Base-by-base conservation (phyloP, 2,329 filamentous ascomycete genomes). In the Colletotrichum kahawae region DNA sequence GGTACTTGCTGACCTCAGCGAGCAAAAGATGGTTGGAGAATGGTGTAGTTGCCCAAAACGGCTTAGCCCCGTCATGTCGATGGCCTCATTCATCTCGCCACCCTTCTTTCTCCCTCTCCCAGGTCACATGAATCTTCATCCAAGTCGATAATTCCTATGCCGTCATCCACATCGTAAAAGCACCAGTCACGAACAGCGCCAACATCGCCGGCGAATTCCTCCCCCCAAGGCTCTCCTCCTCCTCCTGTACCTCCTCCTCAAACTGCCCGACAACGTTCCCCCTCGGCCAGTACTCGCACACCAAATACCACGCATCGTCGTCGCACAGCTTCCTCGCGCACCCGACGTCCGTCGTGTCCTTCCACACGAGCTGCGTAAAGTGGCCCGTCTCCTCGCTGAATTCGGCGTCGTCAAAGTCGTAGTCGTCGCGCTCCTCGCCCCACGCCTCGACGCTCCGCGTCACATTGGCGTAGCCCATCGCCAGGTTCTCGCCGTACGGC, bases 351-450 rank as follows among this genome's bases (percentile, higher is more conserved):
- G 85, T 91, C 1, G 92, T 94, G 29, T 85, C 82, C 82, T 89
- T 91, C 93, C 93, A 95, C 7, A 95, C 93, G 8, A 95, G 82
- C 85, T 95, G 93, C 2, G 93, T 93, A 78, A 95, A 95, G 81
- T 95, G 93, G 0, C 93, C 93, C 21, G 93, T 94, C 38, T 84
- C 81, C 77, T 92, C 85, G 10, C 80, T 84, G 79, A 93, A 95
- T 1, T 88, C 88, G 0, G 88, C 89, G 1, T 88, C 80, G 3
- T 80, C 77, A 81, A 90, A 95, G 78, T 93, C 83, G 80, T 95
- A 95, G 7, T 85, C 74, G 0, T 82, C 79, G 13, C 90, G 82
- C 83, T 94, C 92, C 77, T 88, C 80, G 21, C 91, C 94, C 93
- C 94, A 95, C 2, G 88, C 90, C 59, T 90, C 88, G n/a, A 95